Base-by-base conservation (phyloP, 106 monocot genomes). In the Cymbidium sinense region DNA sequence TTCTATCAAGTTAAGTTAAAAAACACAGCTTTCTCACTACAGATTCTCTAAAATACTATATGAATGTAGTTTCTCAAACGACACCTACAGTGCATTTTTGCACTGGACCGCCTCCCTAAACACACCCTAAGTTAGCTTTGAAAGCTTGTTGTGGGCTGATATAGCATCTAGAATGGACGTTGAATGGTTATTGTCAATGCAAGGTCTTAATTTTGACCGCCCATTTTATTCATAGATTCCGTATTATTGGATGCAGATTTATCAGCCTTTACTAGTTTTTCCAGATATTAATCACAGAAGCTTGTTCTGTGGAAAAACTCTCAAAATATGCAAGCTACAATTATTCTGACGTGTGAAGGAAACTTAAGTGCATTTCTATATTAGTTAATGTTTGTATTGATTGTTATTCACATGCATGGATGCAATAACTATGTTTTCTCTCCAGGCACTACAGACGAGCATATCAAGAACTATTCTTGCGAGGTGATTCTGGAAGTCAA, bases 391-490 rank as follows among this genome's bases (percentile, higher is more conserved):
- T 33, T 67, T 67, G 33, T 67, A 25, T 15, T 67, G 67, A 33
- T 34, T 31, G 8, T 67, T 67, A 17, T 67, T 67, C 33, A 67
- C 33, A 67, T 67, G 31, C 15, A 17, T 67, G 6, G 20, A 64
- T 64, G 9, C 28, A 54, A 25, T 64, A 29, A 64, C n/a, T 19
- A 28, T 74, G 28, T 35, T 27, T 23, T 27, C 39, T 19, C 50
- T 41, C 18, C 87, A 98, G 98, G 83, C 87, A 88, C 78, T 98
- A 98, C 76, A 91, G 75, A 31, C 86, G 90, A 70, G 89, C 86
- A 30, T 98, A 86, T 77, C 77, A 83, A 76, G 88, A 94, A 69
- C 82, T 98, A 33, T 98, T 98, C 81, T 29, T 89, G 75, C 73
- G 39, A 30, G 82, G 30, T 33, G 67, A 67, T 3, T 33, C 47